These are phyloP conservation scores for Galerina marginata DNA, from an alignment of 768 basidiomycete genomes.

Conservation along the genomic window DNA sequence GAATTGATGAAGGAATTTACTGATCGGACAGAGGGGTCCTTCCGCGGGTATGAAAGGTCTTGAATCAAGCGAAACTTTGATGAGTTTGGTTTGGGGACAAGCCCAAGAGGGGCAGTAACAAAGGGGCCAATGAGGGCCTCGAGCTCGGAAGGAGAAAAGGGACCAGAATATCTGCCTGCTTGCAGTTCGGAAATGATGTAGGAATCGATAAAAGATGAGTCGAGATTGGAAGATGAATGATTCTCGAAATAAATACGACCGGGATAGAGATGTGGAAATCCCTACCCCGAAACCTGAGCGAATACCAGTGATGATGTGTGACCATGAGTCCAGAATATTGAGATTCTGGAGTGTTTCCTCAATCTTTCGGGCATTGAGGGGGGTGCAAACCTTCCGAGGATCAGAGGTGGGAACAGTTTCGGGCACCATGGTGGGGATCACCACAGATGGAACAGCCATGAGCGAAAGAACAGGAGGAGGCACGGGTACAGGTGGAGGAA, in stretches of 20 bases:
- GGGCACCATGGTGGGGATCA: conserved; percentile 32
- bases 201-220: conserved; percentile 32
- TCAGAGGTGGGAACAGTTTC: conserved; percentile 31
- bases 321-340: conserved; percentile 27
- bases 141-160: conserved; percentile 31
- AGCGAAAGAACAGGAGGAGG: conserved; percentile 21
- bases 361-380: conserved; percentile 23
- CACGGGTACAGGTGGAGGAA: conserved; percentile 20
- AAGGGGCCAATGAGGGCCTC: conserved; percentile 46
- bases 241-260: conserved; percentile 37
- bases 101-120: conserved; percentile 41
- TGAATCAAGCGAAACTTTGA: conserved; percentile 28
- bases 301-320: conserved; percentile 37
- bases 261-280: conserved; percentile 11
- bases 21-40: conserved; percentile 27
- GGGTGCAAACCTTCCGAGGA: conserved; percentile 37
- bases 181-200: conserved; percentile 39
- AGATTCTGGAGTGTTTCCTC: conserved; percentile 17
- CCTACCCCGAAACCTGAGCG: conserved; percentile 43
- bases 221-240: conserved; percentile 35
- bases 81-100: conserved; percentile 41
- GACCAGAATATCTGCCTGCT: conserved; percentile 35
- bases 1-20: conserved; percentile 36
- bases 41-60: conserved; percentile 35
- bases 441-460: conserved; percentile 39